Evolutionary conservation across 2,329 filamentous ascomycete species (phyloP).

Genomic region (Epichloe bromicola): DNA sequence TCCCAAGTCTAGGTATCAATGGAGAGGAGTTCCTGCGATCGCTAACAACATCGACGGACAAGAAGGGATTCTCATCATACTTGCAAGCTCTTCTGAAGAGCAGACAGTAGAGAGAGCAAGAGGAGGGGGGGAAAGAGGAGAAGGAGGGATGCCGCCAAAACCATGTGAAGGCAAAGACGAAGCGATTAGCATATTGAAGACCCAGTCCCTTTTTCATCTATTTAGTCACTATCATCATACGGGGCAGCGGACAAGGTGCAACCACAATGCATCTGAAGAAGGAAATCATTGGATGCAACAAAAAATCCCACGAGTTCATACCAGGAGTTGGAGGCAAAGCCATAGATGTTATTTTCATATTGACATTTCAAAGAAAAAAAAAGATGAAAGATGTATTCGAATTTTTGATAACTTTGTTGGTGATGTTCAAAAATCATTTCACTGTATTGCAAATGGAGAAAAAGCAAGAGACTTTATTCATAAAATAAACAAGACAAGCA

Average conservation of each 20-base stretch:
- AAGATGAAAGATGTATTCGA: background rate
- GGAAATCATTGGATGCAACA: background rate
- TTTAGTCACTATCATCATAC: background rate
- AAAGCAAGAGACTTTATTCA: no score
- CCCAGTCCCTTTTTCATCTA: background rate
- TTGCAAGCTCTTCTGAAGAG: slow-evolving; percentile 43
- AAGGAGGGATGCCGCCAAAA: background rate
- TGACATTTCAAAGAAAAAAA: background rate
- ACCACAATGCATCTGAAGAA: background rate
- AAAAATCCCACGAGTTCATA: background rate
- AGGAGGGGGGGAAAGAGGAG: no score
- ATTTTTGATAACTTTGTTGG: no score
- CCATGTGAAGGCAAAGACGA: background rate
- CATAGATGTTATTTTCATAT: slow-evolving; percentile 1
- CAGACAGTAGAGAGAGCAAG: slow-evolving; percentile 17
- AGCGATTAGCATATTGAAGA: background rate
- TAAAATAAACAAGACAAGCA: no score
- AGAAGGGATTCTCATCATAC: slow-evolving; percentile 51
- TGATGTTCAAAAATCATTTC: no score
- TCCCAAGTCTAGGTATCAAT: slow-evolving; percentile 51
- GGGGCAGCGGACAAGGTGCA: background rate
- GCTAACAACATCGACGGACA: slow-evolving; percentile 45
- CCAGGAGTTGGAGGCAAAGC: slow-evolving; percentile 2
- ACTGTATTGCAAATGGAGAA: no score
- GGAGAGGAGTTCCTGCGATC: slow-evolving; percentile 45